Evolutionary conservation across 345 rosid genomes (phyloP), one percentile per base, ranked within the genome.

Genomic region (Moringa oleifera): DNA sequence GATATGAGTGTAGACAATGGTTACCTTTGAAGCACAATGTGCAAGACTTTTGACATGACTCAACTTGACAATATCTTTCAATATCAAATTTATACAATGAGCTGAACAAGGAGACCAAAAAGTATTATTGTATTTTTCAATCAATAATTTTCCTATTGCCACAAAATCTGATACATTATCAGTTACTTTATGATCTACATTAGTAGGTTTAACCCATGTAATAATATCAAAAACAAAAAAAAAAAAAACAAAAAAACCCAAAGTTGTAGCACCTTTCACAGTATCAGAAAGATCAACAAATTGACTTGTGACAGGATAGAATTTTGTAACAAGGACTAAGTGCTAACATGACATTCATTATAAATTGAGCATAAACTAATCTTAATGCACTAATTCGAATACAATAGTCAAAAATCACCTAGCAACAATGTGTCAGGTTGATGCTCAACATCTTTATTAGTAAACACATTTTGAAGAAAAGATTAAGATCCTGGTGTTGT

Each of bases 51-150:
- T 63, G 66, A 59, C 25, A 53, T 71, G 45, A 62, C 45, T 28
- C 62, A 58, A 20, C 7, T 63, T 63, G 22, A 66, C 59, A 36
- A 70, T 66, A 50, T 59, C 75, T 13, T 51, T 58, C n/a, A 71
- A 62, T 25, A 67, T 59, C 60, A 71, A n/a, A n/a, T n/a, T n/a
- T 23, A 75, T 12, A 23, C 79, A 64, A 28, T 71, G 70, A 23
- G 76, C 61, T 4, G 70, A 70, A 64, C 70, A 75, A 25, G 76
- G 70, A 23, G 68, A 62, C 76, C 73, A 75, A 56, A 28, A 51
- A 19, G 71, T 55, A 18, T 21, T 49, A 7, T 67, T 59, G 57
- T 65, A 67, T 45, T 56, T 60, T 31, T 67, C 62, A 16, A 17
- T 2, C n/a, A n/a, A n/a, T n/a, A n/a, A 58, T 55, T 55, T 67